Evolutionary conservation across 2,329 filamentous ascomycete genomes (phyloP).

Genomic region (Cladosporium sp.): DNA sequence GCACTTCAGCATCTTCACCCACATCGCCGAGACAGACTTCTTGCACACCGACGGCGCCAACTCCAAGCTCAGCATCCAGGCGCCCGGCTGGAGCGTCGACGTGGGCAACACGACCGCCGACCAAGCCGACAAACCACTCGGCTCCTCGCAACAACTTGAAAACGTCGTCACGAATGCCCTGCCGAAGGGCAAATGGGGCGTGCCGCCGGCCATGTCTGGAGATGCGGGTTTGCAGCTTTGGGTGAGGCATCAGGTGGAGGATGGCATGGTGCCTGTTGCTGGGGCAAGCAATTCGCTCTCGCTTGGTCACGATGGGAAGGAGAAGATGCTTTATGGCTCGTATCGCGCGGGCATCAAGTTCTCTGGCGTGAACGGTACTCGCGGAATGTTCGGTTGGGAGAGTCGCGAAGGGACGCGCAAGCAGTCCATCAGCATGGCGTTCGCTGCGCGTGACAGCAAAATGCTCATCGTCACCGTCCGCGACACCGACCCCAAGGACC

Average conservation of each 20-base stretch:
- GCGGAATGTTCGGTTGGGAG: slow-evolving; percentile 82
- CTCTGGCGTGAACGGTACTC: slow-evolving; percentile 65
- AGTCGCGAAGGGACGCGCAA: slow-evolving; percentile 63
- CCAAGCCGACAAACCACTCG: slow-evolving; percentile 64
- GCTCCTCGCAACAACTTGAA: slow-evolving; percentile 60
- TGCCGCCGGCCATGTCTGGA: slow-evolving; percentile 46
- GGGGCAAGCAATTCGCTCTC: slow-evolving; percentile 59
- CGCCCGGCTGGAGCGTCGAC: slow-evolving; percentile 65
- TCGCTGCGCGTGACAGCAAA: slow-evolving; percentile 58
- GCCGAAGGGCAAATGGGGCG: slow-evolving; percentile 47
- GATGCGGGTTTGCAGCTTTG: slow-evolving; percentile 59
- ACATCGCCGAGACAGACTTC: slow-evolving; percentile 71
- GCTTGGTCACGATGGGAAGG: slow-evolving; percentile 40
- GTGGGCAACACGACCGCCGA: slow-evolving; percentile 65
- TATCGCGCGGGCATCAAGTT: slow-evolving; percentile 70
- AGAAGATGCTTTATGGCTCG: slow-evolving; percentile 69
- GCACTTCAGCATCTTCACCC: slow-evolving; percentile 61
- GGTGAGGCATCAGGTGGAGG: slow-evolving; percentile 46
- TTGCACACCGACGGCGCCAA: slow-evolving; percentile 43
- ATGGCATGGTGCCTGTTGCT: slow-evolving; percentile 56
- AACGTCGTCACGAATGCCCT: slow-evolving; percentile 62
- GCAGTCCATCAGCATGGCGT: slow-evolving; percentile 80
- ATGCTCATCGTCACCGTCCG: slow-evolving; percentile 77
- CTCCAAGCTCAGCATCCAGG: slow-evolving; percentile 37
- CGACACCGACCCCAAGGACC: slow-evolving; percentile 58